Conservation (phyloP, 495 filamentous ascomycete genomes). For the Penicillium atrosanguineum region DNA sequence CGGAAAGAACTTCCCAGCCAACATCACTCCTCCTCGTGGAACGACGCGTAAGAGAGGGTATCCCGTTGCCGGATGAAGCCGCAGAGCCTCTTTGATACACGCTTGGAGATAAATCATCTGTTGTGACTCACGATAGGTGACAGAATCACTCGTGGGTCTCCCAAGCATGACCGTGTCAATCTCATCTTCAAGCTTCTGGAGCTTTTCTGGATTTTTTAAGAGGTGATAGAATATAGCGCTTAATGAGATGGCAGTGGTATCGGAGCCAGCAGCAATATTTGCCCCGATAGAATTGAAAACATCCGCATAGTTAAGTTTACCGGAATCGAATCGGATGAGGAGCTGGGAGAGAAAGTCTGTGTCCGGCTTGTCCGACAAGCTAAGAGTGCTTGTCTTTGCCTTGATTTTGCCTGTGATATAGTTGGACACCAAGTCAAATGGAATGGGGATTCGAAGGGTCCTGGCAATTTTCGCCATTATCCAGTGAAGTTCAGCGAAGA, state of each 20-base stretch:
- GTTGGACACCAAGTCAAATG: too few relatives aligned
- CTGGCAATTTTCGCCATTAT: too few relatives aligned
- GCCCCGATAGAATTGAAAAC: slow-evolving; percentile 13
- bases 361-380: too few relatives aligned
- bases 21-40: slow-evolving; percentile 23
- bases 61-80: slow-evolving; percentile 57
- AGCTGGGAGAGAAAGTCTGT: too few relatives aligned
- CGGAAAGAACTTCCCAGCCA: slow-evolving; percentile 24
- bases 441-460: too few relatives aligned
- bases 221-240: slow-evolving; percentile 28
- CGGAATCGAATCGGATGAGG: too few relatives aligned
- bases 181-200: slow-evolving; percentile 22
- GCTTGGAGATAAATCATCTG: slow-evolving; percentile 36
- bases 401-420: too few relatives aligned
- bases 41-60: slow-evolving; percentile 36
- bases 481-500: not conserved
- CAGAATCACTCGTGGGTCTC: slow-evolving; percentile 12
- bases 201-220: slow-evolving; percentile 14
- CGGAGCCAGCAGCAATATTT: slow-evolving; percentile 33
- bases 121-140: slow-evolving; percentile 23
- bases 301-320: too few relatives aligned
- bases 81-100: slow-evolving; percentile 44
- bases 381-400: too few relatives aligned
- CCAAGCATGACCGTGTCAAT: slow-evolving; percentile 15
- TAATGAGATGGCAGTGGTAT: slow-evolving; percentile 29